Evolutionary conservation across 2,329 filamentous ascomycete genomes (phyloP).

Genomic region (Cladorrhinum sp.): DNA sequence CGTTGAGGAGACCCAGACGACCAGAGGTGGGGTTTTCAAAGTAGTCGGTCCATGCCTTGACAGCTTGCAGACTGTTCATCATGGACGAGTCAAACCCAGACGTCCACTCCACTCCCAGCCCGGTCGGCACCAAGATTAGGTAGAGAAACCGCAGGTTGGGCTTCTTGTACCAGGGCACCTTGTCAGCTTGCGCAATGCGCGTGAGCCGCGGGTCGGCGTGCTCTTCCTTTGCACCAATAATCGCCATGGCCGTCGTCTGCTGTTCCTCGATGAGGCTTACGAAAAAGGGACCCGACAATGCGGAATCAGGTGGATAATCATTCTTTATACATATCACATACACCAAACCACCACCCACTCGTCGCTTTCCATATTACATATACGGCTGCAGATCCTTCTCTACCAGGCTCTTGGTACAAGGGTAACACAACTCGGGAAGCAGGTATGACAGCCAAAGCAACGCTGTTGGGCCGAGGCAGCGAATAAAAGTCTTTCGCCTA

Average conservation of each 20-base stretch:
- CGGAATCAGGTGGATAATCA: not conserved
- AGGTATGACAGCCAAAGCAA: not conserved
- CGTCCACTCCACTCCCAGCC: constrained; percentile 44
- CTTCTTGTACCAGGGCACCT: constrained; percentile 39
- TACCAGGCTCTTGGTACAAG: not conserved
- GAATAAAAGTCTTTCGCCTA: not conserved
- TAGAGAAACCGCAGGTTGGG: constrained; percentile 39
- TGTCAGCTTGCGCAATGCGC: constrained; percentile 36
- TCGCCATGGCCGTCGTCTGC: constrained; percentile 23
- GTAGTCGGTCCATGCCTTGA: constrained; percentile 39
- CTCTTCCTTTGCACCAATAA: constrained; percentile 36
- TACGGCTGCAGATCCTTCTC: not conserved
- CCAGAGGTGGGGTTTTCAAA: constrained; percentile 40
- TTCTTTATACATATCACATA: not conserved
- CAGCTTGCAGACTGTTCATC: constrained; percentile 44
- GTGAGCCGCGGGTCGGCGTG: constrained; percentile 35
- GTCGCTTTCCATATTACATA: no score
- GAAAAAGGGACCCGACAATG: no score
- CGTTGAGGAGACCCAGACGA: constrained; percentile 41
- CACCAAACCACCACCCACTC: not conserved
- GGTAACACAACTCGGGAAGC: not conserved
- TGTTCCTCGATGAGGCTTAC: not conserved
- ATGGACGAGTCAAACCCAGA: constrained; percentile 42
- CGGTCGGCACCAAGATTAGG: constrained; percentile 39
- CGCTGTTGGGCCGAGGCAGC: not conserved